A percentile compares a stretch with the other conserved stretches of the same genome.
These are phyloP conservation scores for Helminthosporium solani DNA, from an alignment of 2,329 filamentous ascomycete genomes.

Conservation along the genomic window DNA sequence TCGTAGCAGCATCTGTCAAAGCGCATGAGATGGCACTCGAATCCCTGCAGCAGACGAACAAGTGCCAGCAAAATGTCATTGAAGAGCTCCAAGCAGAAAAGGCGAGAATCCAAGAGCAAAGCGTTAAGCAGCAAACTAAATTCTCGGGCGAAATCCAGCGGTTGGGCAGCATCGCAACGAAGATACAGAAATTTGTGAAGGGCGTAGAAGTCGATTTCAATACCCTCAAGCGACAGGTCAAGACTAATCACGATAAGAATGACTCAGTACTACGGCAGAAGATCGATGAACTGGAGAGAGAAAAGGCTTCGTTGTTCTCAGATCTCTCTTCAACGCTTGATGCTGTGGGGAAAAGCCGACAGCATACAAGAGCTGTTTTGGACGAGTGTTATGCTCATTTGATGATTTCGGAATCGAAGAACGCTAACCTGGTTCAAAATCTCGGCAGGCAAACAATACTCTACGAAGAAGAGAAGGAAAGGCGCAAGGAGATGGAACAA, in stretches of 20 bases:
- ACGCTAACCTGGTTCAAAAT: conserved; percentile 10
- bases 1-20: conserved; percentile 1
- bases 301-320: conserved; percentile 19
- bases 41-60: conserved; percentile 10
- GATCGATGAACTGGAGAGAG: conserved; percentile 20
- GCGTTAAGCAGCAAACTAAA: conserved; percentile 14
- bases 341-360: conserved; percentile 13
- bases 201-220: conserved; percentile 33
- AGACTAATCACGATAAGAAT: conserved; percentile 15
- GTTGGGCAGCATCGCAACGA: conserved; percentile 18
- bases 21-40: conserved; percentile 10
- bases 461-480: conserved; percentile 23
- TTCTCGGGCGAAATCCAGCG: neutral
- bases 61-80: conserved; percentile 10
- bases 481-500: conserved; percentile 22
- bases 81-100: conserved; percentile 11
- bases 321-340: conserved; percentile 15
- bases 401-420: conserved; percentile 13
- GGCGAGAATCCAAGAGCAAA: neutral
- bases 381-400: conserved; percentile 19
- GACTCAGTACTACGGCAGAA: conserved; percentile 14
- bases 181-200: conserved; percentile 24
- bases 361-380: conserved; percentile 13
- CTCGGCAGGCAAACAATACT: conserved; percentile 14
- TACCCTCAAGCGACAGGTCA: conserved; percentile 15